Base-by-base conservation (phyloP, 345 rosid genomes). In the Sonneratia caseolaris region DNA sequence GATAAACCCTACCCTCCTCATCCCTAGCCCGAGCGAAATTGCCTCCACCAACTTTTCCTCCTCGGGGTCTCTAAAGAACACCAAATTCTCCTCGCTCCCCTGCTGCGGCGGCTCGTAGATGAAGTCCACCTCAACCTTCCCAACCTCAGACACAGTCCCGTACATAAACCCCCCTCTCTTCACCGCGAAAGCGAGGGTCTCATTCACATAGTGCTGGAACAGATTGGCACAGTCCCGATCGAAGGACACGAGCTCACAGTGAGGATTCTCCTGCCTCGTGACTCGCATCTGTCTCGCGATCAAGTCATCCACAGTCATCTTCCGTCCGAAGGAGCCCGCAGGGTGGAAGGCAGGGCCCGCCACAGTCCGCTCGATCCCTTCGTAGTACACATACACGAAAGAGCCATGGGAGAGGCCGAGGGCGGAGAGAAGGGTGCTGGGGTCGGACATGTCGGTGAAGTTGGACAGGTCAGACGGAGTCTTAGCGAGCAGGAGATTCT, bases 151-250 rank as follows among this genome's bases (percentile, higher is more conserved):
- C 32, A 94, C 92, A n/a, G 77, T 85, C 0, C 96, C 98, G 72
- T 90, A 94, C 95, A 94, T 88, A 74, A 91, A 90, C 11, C 98
- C 98, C 2, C 97, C 96, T 10, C 98, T 86, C 77, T 91, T 94
- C 16, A 84, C 86, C 0, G 89, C 96, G 66, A 93, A 93, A 9
- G 92, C 96, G 2, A 93, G 85, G 3, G 85, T 76, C 61, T 91
- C 95, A 56, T 88, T 91, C 24, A 94, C 89, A 72, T 85, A 90
- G 15, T 75, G 82, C 84, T 90, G 97, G 77, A 91, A 90, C 38
- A 84, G 90, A 68, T 94, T 85, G 22, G 96, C 96, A 40, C 87
- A 86, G 64, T 86, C 89, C 32, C 95, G 96, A 70, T 94, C 97
- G 40, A 94, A 88, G 11, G 98, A 94, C 11, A 90, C 91, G 0